These are phyloP conservation scores for Penstemon davidsonii DNA, from an alignment of 257 asterid genomes.

Conservation along the genomic window DNA sequence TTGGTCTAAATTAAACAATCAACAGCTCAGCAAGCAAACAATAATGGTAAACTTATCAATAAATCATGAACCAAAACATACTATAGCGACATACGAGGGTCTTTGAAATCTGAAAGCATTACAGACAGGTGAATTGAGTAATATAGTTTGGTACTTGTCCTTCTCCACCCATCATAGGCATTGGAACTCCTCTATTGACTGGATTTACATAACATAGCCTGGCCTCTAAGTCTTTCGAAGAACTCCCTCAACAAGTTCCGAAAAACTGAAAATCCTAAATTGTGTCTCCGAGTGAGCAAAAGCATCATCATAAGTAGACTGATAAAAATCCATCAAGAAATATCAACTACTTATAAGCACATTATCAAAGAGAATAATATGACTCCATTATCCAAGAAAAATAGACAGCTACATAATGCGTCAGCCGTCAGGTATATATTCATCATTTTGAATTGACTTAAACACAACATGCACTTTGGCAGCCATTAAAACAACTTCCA, in stretches of 20 bases:
- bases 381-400: too few species aligned
- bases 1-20: too few species aligned
- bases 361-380: too few species aligned
- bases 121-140: constrained; percentile 54
- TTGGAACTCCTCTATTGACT: constrained; percentile 63
- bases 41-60: too few species aligned
- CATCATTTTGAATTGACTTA: too few species aligned
- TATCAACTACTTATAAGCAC: too few species aligned
- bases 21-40: too few species aligned
- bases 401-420: too few species aligned
- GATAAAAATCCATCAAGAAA: constrained; percentile 27
- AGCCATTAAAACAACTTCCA: too few species aligned
- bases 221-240: constrained; percentile 68
- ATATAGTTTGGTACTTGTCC: constrained; percentile 63
- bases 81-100: constrained; percentile 37
- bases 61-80: constrained; percentile 13
- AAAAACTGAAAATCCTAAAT: constrained; percentile 52
- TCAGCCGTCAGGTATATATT: too few species aligned
- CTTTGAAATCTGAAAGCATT: constrained; percentile 54
- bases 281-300: constrained; percentile 69
- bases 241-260: constrained; percentile 54
- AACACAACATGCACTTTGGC: too few species aligned
- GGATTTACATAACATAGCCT: constrained; percentile 43
- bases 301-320: constrained; percentile 48
- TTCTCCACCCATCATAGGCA: constrained; percentile 79